Base-by-base conservation (phyloP, 495 filamentous ascomycete genomes). In the Penicillium diatomitis region DNA sequence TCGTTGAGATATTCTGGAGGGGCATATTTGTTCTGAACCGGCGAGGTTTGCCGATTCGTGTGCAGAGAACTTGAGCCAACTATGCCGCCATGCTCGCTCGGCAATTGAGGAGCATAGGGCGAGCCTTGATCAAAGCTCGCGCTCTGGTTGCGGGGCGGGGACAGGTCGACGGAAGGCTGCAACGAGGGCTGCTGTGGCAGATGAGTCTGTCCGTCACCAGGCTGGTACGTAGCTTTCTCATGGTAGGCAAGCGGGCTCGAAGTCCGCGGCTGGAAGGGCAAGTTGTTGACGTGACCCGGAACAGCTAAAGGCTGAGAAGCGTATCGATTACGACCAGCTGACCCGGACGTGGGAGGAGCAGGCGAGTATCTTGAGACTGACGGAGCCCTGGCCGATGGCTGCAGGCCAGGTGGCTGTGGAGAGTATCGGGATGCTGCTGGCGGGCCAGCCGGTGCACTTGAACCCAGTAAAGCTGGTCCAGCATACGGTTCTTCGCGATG, bases 161-260 rank as follows among this genome's bases (percentile, higher is more conserved):
- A 61, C 12, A 61, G 49, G 34, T 48, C 52, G 38, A 61, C 54
- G 27, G 61, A 51, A 6, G 58, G 62, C 29, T 65, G 54, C n/a
- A 64, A 42, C 11, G 63, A 62, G 10, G 68, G 53, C 4, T 52
- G 55, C 37, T 56, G 59, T 3, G 61, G 46, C 12, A 54, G 46
- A 10, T 61, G 59, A 34, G n/a, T 9, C 9, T 44, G 61, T 34
- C 20, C n/a, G 8, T 44, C 49, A 3, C 62, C 58, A 3, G 64
- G 58, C 39, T 68, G 68, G 33, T 72, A 69, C 3, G 65, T 68
- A 29, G 56, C 53, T 45, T 71, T 72, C 44, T 74, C 70, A 46
- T 74, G 69, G 45, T 90, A 81, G 12, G 87, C 90, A 31, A 94
- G 71, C 8, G 87, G 89, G 58, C 88, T 95, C 12, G 86, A 92